These are phyloP conservation scores for Mycena metata DNA, from an alignment of 768 basidiomycete genomes.

Conservation along the genomic window DNA sequence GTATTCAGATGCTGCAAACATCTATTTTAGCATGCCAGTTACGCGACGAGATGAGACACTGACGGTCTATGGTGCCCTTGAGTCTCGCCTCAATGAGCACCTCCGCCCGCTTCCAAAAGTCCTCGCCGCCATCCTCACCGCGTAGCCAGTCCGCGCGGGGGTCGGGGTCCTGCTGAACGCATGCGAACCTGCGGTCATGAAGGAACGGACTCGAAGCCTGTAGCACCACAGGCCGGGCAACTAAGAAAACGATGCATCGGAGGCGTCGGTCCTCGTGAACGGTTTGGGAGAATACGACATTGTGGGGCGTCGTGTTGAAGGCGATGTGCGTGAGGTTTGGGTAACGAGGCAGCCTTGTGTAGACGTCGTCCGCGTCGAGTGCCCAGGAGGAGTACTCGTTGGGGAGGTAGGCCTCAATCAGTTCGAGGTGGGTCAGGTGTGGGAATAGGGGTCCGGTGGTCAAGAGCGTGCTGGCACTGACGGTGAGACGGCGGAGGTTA, in stretches of 20 bases:
- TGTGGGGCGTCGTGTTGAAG: background rate
- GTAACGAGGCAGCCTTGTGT: background rate
- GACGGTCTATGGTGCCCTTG: background rate
- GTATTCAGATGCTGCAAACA: background rate
- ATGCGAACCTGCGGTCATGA: background rate
- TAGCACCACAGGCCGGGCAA: background rate
- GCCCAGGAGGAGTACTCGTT: background rate
- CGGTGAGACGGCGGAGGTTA: background rate
- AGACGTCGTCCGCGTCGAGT: background rate
- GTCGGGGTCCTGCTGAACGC: background rate
- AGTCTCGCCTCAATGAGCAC: background rate
- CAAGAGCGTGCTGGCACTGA: background rate
- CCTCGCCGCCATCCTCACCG: background rate
- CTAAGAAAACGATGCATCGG: background rate
- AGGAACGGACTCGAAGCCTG: too few relatives aligned
- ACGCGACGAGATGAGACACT: background rate
- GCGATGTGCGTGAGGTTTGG: background rate
- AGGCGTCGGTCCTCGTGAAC: background rate
- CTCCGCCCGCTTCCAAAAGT: background rate
- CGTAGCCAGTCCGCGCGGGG: background rate
- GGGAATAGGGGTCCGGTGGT: background rate
- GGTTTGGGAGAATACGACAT: background rate
- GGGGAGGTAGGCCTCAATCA: background rate
- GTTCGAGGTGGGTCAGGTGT: slow-evolving; percentile 2
- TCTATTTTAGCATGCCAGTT: too few relatives aligned